Base-by-base conservation (phyloP, 345 rosid genomes). In the Hibiscus trionum region DNA sequence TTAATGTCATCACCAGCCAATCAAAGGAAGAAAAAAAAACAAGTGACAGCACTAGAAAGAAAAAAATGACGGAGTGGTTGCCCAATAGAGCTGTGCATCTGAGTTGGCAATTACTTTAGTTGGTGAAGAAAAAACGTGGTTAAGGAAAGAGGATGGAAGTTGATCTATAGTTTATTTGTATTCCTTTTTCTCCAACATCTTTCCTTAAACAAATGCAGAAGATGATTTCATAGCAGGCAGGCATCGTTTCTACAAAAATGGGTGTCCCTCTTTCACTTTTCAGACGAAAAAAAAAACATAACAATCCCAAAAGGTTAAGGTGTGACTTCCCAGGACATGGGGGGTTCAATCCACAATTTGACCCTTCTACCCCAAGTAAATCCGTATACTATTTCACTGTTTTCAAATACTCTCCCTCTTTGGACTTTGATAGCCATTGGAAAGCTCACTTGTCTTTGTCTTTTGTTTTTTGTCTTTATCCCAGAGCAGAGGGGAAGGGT, bases 231-330 rank as follows among this genome's bases (percentile, higher is more conserved):
- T 42, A 66, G 49, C 49, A 56, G 49, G 70, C 39, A 47, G 70
- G 49, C 42, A 26, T 47, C 14, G 24, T 27, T 67, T 15, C 71
- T 67, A 58, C 57, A 9, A 49, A 49, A 67, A 67, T 15, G 57
- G 37, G 37, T 47, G 55, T 66, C 52, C 14, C 37, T 66, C 35
- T 66, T 47, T 16, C 71, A 47, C 71, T 67, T 47, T 67, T 26
- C 49, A 49, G 58, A 49, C 21, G 1, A 19, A 39, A 67, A 46
- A 56, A 14, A 66, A 35, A 55, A 66, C 11, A 42, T 27, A 66
- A 46, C 37, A 19, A 47, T 26, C 37, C 0, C 33, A 10, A 66
- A 66, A 21, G 46, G 42, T 37, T 37, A 66, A 11, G 19, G 21
- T 39, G n/a, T 64, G 52, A 39, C 52, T 39, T 15, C 69, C 53